Conservation (phyloP, 2,329 filamentous ascomycete species). For the Ophiocordyceps camponoti-rufipedis region DNA sequence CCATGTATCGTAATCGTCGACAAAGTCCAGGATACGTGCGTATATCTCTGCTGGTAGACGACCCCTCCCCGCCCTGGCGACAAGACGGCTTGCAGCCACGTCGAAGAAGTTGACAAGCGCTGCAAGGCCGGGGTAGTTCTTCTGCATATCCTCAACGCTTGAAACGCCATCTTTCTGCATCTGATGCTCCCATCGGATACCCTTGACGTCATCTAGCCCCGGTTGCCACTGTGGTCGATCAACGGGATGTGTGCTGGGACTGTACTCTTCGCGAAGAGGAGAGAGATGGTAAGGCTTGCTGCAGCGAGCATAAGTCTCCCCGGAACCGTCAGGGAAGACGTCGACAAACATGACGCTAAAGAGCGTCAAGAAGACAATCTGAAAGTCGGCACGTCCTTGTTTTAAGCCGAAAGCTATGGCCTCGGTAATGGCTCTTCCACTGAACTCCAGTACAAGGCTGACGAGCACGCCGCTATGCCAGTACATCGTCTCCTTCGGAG, state of each 20-base stretch:
- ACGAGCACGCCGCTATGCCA: slow-evolving; percentile 4
- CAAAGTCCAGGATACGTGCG: slow-evolving; percentile 4
- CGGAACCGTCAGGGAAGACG: slow-evolving; percentile 2
- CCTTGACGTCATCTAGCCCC: neutral
- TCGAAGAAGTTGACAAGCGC: slow-evolving; percentile 8
- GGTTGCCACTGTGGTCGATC: slow-evolving; percentile 2
- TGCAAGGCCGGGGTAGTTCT: slow-evolving; percentile 4
- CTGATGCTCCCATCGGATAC: neutral
- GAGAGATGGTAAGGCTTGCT: slow-evolving; percentile 3
- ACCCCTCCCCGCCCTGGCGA: slow-evolving; percentile 2
- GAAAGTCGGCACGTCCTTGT: slow-evolving; percentile 5
- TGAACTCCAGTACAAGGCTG: slow-evolving; percentile 2
- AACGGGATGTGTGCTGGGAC: slow-evolving; percentile 4
- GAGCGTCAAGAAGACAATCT: slow-evolving; percentile 6
- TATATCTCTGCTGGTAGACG: slow-evolving; percentile 5
- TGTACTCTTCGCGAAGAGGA: slow-evolving; percentile 3
- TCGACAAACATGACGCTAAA: slow-evolving; percentile 7
- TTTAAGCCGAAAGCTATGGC: slow-evolving; percentile 5
- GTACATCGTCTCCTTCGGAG: slow-evolving; percentile 3
- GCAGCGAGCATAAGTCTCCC: neutral
- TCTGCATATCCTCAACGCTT: slow-evolving; percentile 1
- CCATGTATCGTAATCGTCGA: slow-evolving; percentile 7
- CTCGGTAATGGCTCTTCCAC: slow-evolving; percentile 4
- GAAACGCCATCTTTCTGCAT: slow-evolving; percentile 1
- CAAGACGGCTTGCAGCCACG: slow-evolving; percentile 3